Percentiles rank a stretch among this genome's conserved stretches.
Conservation (phyloP, 352 stramenopile species). For the Phytophthora hybrid region DNA sequence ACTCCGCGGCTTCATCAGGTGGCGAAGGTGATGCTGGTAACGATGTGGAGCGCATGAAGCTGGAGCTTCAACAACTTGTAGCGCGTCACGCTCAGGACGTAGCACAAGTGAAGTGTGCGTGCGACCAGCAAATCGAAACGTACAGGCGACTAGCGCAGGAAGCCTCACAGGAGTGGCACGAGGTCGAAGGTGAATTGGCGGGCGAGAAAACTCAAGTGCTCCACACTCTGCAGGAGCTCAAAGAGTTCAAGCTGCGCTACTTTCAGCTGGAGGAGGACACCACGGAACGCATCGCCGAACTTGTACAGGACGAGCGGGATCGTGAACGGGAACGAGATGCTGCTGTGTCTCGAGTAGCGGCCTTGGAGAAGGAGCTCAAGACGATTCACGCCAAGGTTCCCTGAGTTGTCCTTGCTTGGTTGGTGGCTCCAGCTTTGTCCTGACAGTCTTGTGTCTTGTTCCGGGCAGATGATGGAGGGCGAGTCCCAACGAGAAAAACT, state of each 20-base stretch:
- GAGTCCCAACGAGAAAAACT: slow-evolving; percentile 46
- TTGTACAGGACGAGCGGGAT: slow-evolving; percentile 68
- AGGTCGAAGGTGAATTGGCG: slow-evolving; percentile 66
- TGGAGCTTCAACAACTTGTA: slow-evolving; percentile 44
- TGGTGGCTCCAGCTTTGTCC: background rate
- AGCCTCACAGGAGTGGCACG: slow-evolving; percentile 76
- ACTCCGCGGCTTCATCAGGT: background rate
- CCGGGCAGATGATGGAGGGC: slow-evolving; percentile 39
- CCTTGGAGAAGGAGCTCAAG: slow-evolving; percentile 45
- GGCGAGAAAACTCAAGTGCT: slow-evolving; percentile 69
- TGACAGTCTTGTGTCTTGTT: slow-evolving; percentile 4
- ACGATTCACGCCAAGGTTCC: slow-evolving; percentile 49
- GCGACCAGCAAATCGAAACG: slow-evolving; percentile 68
- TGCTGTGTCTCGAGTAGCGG: slow-evolving; percentile 14
- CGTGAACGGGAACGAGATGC: slow-evolving; percentile 51
- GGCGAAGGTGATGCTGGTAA: background rate
- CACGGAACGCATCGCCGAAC: slow-evolving; percentile 68
- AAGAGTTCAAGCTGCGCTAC: slow-evolving; percentile 76
- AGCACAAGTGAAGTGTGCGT: slow-evolving; percentile 53
- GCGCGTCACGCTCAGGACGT: slow-evolving; percentile 55
- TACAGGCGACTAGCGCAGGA: slow-evolving; percentile 69
- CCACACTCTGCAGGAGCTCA: slow-evolving; percentile 65
- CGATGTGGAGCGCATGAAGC: slow-evolving; percentile 37
- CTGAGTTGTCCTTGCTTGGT: background rate
- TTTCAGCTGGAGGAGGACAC: slow-evolving; percentile 71